Conservation (phyloP, 1,284 basidiomycete genomes). For the Agroathelia rolfsii region DNA sequence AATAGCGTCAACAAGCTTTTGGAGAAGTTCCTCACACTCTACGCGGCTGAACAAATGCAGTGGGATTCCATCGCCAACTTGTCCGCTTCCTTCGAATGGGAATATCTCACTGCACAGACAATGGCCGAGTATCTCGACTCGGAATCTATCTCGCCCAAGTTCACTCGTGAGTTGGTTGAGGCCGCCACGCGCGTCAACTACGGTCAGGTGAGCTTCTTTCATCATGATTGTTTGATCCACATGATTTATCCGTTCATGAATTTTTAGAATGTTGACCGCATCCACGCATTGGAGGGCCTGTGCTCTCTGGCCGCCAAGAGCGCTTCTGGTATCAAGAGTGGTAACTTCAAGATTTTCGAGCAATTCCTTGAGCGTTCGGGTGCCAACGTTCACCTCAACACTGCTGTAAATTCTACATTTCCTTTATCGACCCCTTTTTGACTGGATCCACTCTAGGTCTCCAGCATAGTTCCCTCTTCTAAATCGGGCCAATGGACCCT, state of each 20-base stretch:
- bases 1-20: conserved; percentile 51
- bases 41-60: conserved; percentile 45
- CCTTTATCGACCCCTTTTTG: conserved; percentile 18
- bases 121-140: conserved; percentile 50
- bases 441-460: conserved; percentile 45
- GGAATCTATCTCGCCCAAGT: conserved; percentile 48
- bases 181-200: conserved; percentile 86
- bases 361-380: conserved; percentile 64
- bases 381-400: conserved; percentile 62
- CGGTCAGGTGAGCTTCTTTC: conserved; percentile 49
- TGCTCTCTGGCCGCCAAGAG: conserved; percentile 67
- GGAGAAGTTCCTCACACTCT: conserved; percentile 47
- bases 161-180: conserved; percentile 73
- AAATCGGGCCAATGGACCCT: conserved; percentile 39
- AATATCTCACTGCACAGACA: conserved; percentile 39
- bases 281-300: conserved; percentile 76
- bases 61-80: conserved; percentile 60
- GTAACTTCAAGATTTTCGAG: conserved; percentile 85
- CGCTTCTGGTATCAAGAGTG: conserved; percentile 62
- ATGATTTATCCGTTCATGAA: conserved; percentile 9
- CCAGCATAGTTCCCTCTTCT: conserved; percentile 32
- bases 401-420: conserved; percentile 36
- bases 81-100: conserved; percentile 44
- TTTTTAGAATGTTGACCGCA: conserved; percentile 53
- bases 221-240: conserved; percentile 1